Conservation (phyloP, 768 basidiomycete species). For the Suillus bovinus region DNA sequence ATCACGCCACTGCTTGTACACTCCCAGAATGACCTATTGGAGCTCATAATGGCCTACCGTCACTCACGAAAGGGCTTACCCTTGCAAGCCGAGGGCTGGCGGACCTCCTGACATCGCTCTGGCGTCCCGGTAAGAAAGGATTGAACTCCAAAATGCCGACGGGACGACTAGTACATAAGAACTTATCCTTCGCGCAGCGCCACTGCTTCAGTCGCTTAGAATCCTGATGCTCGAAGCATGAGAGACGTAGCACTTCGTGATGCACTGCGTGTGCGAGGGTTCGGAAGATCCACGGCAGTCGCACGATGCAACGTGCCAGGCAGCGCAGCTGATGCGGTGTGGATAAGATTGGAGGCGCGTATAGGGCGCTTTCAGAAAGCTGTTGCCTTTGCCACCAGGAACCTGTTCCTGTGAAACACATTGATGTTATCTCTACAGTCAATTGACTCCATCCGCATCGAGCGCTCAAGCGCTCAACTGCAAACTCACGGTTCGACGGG, state of each 20-base stretch:
- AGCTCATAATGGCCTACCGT: too few species aligned
- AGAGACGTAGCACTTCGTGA: neutral
- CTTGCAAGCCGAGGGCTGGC: too few species aligned
- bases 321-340: neutral
- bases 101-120: neutral
- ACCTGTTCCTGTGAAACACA: neutral
- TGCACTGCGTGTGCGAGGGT: neutral
- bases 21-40: neutral
- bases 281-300: neutral
- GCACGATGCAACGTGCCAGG: neutral
- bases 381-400: too few species aligned
- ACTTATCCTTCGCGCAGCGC: neutral
- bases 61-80: too few species aligned
- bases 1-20: neutral
- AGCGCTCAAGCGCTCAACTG: too few species aligned
- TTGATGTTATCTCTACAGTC: neutral
- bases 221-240: neutral
- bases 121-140: constrained; percentile 13
- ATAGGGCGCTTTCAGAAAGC: neutral
- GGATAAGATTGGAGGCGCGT: neutral
- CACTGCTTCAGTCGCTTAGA: neutral
- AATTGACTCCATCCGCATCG: too few species aligned
- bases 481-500: too few species aligned
- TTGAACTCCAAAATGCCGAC: neutral
- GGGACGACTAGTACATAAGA: neutral